These are phyloP conservation scores for Venturia nashicola DNA, from an alignment of 2,329 filamentous ascomycete species.

Conservation along the genomic window DNA sequence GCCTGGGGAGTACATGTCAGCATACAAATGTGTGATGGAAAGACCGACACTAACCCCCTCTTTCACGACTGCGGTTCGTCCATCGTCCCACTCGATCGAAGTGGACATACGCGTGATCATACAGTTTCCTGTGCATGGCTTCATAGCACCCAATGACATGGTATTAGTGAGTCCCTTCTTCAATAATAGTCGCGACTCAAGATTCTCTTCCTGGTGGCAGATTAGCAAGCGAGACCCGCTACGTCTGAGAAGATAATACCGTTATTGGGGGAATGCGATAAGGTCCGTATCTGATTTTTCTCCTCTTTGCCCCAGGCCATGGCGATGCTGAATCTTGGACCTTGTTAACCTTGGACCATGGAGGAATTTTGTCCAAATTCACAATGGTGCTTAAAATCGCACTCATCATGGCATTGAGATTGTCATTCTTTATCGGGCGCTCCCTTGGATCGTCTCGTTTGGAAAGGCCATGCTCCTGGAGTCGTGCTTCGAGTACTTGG, in stretches of 20 bases:
- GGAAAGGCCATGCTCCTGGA: background rate
- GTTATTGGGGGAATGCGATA: constrained; percentile 6
- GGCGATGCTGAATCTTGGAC: background rate
- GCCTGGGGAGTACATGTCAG: background rate
- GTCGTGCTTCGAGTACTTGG: background rate
- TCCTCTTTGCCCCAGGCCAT: background rate
- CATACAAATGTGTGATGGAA: background rate
- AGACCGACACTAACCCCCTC: background rate
- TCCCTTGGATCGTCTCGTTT: background rate
- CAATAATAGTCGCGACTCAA: background rate
- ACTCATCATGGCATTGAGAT: background rate
- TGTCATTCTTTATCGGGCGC: background rate
- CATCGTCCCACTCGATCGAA: constrained; percentile 3
- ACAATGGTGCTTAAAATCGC: background rate
- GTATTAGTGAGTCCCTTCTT: constrained; percentile 2
- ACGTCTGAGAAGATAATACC: background rate
- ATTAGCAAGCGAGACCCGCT: background rate
- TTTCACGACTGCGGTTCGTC: background rate
- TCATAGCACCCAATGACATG: background rate
- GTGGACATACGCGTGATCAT: background rate
- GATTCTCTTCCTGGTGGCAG: constrained; percentile 6
- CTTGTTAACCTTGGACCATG: background rate
- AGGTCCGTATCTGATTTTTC: constrained; percentile 6
- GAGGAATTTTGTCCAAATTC: background rate
- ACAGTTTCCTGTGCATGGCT: constrained; percentile 6